Evolutionary conservation across 495 filamentous ascomycete species (phyloP).

Genomic region (Penicillium daleae): DNA sequence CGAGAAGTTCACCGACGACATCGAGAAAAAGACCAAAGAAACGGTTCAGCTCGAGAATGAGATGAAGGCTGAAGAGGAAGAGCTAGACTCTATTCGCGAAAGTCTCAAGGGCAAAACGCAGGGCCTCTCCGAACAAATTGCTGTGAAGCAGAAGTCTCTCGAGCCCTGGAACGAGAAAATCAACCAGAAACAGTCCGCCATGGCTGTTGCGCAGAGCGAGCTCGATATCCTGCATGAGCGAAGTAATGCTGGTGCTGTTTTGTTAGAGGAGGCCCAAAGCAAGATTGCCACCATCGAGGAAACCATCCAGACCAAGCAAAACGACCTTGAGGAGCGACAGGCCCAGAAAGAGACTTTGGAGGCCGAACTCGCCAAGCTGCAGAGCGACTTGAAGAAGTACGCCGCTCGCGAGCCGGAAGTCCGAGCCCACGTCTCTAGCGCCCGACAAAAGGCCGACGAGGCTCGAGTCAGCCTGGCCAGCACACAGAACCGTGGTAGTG

Average conservation of each 20-base stretch:
- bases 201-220: constrained; percentile 93
- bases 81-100: constrained; percentile 78
- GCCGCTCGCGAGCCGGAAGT: constrained; percentile 76
- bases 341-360: constrained; percentile 70
- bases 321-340: constrained; percentile 75
- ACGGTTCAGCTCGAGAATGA: constrained; percentile 72
- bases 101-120: constrained; percentile 93
- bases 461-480: constrained; percentile 85
- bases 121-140: constrained; percentile 88
- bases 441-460: constrained; percentile 93
- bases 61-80: constrained; percentile 77
- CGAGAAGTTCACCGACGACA: constrained; percentile 74
- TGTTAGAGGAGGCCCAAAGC: constrained; percentile 79
- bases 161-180: constrained; percentile 98
- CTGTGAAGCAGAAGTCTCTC: constrained; percentile 87
- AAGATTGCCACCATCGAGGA: constrained; percentile 78
- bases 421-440: constrained; percentile 78
- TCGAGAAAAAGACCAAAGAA: constrained; percentile 72
- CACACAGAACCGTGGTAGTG: constrained; percentile 90
- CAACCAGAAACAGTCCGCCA: constrained; percentile 89
- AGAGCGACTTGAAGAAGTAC: constrained; percentile 72
- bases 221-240: constrained; percentile 88
- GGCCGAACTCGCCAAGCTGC: constrained; percentile 71
- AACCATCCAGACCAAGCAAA: constrained; percentile 66
- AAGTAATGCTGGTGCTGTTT: constrained; percentile 80